Percentiles rank a stretch among this genome's conserved stretches.
Evolutionary conservation across 805 yeast species (phyloP).

Genomic region (Lachancea lanzarotensis): DNA sequence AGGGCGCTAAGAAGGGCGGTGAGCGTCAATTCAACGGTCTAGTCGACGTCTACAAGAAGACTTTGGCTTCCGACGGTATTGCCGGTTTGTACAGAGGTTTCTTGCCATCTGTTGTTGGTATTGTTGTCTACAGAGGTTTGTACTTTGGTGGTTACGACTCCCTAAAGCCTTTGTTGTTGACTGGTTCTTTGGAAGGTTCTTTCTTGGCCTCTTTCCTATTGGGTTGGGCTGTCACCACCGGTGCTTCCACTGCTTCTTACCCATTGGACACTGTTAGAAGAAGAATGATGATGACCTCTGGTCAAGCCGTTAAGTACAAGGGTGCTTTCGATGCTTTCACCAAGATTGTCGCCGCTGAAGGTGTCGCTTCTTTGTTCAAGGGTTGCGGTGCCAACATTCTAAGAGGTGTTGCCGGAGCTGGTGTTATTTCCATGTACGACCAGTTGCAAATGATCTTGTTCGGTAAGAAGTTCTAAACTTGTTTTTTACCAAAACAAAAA

Average conservation of each 20-base stretch:
- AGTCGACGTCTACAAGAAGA: conserved; percentile 93
- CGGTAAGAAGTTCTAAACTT: conserved; percentile 83
- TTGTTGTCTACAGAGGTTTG: conserved; percentile 97
- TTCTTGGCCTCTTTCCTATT: conserved; percentile 92
- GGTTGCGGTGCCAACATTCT: conserved; percentile 99
- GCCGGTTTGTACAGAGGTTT: conserved; percentile 99
- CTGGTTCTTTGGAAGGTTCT: conserved; percentile 90
- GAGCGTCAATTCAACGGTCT: conserved; percentile 97
- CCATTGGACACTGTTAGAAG: conserved; percentile 99
- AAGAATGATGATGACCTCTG: conserved; percentile 99
- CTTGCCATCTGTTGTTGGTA: conserved; percentile 97
- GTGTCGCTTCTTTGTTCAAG: conserved; percentile 88
- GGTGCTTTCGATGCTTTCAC: conserved; percentile 92
- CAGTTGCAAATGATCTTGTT: conserved; percentile 90
- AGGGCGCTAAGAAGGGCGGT: conserved; percentile 79
- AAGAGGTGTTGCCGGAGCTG: conserved; percentile 99
- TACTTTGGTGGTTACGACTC: conserved; percentile 98
- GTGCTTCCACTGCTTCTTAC: conserved; percentile 98
- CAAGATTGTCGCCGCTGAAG: conserved; percentile 93
- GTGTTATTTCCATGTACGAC: conserved; percentile 97
- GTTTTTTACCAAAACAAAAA: background rate
- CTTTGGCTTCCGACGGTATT: conserved; percentile 91
- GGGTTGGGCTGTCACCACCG: conserved; percentile 98
- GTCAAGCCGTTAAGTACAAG: conserved; percentile 94
- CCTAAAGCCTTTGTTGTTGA: conserved; percentile 87